A percentile compares a stretch with the other conserved stretches of the same genome.
Evolutionary conservation across 768 basidiomycete species (phyloP).

Genomic region (button mushroom (Agaricus bisporus)): DNA sequence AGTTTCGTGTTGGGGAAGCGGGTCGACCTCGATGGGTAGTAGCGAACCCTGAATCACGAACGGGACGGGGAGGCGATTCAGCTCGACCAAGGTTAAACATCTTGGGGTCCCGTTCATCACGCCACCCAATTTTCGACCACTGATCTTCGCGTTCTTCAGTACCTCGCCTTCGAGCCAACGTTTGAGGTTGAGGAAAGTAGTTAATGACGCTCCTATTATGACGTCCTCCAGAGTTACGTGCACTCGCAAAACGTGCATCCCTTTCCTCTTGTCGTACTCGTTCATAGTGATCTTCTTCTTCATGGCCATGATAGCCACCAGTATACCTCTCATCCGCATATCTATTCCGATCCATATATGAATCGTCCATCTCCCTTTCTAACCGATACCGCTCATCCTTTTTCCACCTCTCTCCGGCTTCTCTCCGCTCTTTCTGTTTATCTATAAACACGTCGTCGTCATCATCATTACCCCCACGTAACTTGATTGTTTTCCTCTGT

Average conservation of each 20-base stretch:
- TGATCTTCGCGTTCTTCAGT: neutral
- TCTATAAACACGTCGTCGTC: constrained; percentile 1
- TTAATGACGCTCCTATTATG: neutral
- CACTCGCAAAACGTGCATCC: neutral
- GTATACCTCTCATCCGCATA: constrained; percentile 11
- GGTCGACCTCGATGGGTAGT: constrained; percentile 2
- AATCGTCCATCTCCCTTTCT: constrained; percentile 11
- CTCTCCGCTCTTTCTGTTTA: constrained; percentile 2
- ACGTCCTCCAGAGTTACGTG: constrained; percentile 1
- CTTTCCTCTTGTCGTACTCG: constrained; percentile 10
- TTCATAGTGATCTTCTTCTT: constrained; percentile 20
- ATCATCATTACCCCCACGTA: constrained; percentile 1
- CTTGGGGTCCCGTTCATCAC: neutral
- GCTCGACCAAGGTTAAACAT: constrained; percentile 1
- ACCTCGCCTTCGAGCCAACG: constrained; percentile 13
- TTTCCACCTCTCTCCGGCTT: constrained; percentile 15
- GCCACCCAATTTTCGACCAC: neutral
- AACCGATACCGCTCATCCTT: constrained; percentile 10
- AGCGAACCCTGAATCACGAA: neutral
- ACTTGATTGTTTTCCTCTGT: constrained; percentile 5
- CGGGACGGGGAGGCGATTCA: constrained; percentile 2
- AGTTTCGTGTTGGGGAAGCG: neutral
- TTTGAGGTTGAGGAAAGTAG: constrained; percentile 21
- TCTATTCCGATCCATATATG: constrained; percentile 13
- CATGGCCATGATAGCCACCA: neutral